Conservation (phyloP, 352 stramenopile species). For the Phytophthora fragariaefolia region DNA sequence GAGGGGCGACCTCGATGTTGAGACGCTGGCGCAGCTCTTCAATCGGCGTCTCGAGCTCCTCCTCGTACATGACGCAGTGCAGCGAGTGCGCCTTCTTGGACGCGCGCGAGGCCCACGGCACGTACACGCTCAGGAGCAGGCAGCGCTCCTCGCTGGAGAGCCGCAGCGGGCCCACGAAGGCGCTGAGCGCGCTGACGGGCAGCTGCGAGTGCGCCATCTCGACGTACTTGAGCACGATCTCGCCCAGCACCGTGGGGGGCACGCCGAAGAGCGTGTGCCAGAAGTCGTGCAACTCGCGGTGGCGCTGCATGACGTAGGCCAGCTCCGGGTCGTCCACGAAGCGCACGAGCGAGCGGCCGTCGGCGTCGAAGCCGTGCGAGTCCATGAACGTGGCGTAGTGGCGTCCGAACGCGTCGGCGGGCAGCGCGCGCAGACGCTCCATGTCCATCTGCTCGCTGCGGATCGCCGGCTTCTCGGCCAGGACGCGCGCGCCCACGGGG, state of each 20-base stretch:
- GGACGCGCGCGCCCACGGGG: conserved; percentile 84
- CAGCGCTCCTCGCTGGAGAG: conserved; percentile 77
- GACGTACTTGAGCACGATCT: conserved; percentile 97
- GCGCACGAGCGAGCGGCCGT: conserved; percentile 83
- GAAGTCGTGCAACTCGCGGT: conserved; percentile 96
- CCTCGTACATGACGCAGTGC: conserved; percentile 96
- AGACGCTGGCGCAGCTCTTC: conserved; percentile 82
- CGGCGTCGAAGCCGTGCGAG: conserved; percentile 91
- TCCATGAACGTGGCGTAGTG: conserved; percentile 93
- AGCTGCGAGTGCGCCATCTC: conserved; percentile 97
- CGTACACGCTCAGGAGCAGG: conserved; percentile 85
- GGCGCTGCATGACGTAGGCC: conserved; percentile 96
- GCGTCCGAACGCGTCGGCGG: conserved; percentile 87
- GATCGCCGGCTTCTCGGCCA: conserved; percentile 89
- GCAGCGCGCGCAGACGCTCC: conserved; percentile 65
- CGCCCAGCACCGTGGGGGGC: conserved; percentile 94
- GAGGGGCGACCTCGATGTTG: conserved; percentile 53
- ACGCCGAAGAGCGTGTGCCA: conserved; percentile 96
- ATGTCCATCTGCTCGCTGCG: conserved; percentile 83
- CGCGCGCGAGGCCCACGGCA: conserved; percentile 94
- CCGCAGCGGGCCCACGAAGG: conserved; percentile 90
- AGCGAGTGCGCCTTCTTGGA: conserved; percentile 78
- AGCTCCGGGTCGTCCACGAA: conserved; percentile 95
- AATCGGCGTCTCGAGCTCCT: conserved; percentile 93
- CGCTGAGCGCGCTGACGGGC: conserved; percentile 93